Evolutionary conservation across 495 filamentous ascomycete species (phyloP), one percentile per base, ranked within the genome.

Genomic region (Aspergillus olivimuriae): DNA sequence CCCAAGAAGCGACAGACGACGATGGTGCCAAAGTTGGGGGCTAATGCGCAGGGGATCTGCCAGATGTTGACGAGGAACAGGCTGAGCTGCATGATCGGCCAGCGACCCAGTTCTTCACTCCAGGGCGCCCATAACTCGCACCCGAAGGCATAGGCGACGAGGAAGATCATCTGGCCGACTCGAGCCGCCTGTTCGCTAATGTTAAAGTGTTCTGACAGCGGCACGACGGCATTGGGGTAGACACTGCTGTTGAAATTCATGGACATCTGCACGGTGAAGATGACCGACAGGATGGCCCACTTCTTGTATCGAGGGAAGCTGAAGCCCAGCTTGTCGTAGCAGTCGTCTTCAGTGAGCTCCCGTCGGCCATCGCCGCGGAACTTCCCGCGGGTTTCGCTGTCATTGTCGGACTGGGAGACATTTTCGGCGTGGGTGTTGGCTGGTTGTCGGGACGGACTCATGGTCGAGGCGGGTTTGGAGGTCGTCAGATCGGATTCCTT

Each of bases 241-340:
- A 87, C 72, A 22, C 77, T 79, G 8, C 81, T 82, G 69, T 89
- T 89, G 71, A 89, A 85, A 68, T 90, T 90, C 85, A 90, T 90
- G 4, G 84, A 88, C 38, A 82, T 78, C 51, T 89, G 86, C 5
- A 90, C 82, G 31, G 75, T 56, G 65, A 88, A 87, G 57, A 90
- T 83, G 47, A 87, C 74, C 19, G 69, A 74, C 31, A 89, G 72
- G 52, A 89, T 84, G 38, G 56, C 74, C 84, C 84, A 90, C 61
- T 87, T 88, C 70, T 82, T 88, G 67, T 72, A 74, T n/a, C 44
- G 46, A 0, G 82, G 67, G 48, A 77, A 89, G 34, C 59, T 65
- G 56, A 75, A 88, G 26, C 83, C 84, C 1, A 87, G 75, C 44
- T 80, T 74, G 16, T 77, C 74, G 55, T 75, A 79, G 43, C 71